These are phyloP conservation scores for Wickerhamomyces hampshirensis DNA, from an alignment of 805 yeast genomes.

Conservation along the genomic window DNA sequence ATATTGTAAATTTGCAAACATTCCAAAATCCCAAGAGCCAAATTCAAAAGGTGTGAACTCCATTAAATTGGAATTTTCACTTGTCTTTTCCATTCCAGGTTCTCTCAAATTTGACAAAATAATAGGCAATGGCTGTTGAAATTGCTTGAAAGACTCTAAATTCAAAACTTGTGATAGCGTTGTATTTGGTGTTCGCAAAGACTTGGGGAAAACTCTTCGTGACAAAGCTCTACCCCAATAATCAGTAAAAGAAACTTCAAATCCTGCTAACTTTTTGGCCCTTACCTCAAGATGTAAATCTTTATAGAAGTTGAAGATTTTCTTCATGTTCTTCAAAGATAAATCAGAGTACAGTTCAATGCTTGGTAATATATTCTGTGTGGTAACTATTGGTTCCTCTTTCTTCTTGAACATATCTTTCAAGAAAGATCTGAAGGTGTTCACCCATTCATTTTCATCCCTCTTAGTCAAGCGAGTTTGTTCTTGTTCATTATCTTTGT, in stretches of 20 bases:
- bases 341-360: slow-evolving; percentile 19
- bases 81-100: slow-evolving; percentile 28
- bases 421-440: slow-evolving; percentile 19
- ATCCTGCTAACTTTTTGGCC: slow-evolving; percentile 47
- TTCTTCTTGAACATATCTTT: slow-evolving; percentile 25
- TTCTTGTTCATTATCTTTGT: neutral
- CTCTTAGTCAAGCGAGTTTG: slow-evolving; percentile 1
- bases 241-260: slow-evolving; percentile 55
- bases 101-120: slow-evolving; percentile 37
- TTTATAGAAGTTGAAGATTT: slow-evolving; percentile 43
- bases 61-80: slow-evolving; percentile 40
- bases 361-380: slow-evolving; percentile 13
- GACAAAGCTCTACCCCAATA: slow-evolving; percentile 65
- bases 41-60: slow-evolving; percentile 65
- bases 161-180: slow-evolving; percentile 36
- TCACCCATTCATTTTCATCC: slow-evolving; percentile 21
- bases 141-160: slow-evolving; percentile 32
- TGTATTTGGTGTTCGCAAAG: slow-evolving; percentile 30
- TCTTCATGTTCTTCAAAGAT: slow-evolving; percentile 27
- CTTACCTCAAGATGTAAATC: slow-evolving; percentile 50
- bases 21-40: slow-evolving; percentile 60
- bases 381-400: slow-evolving; percentile 12
- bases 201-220: slow-evolving; percentile 37
- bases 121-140: slow-evolving; percentile 46
- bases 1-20: slow-evolving; percentile 47